Conservation (phyloP, 164 flowering plant species). For the Nymphaea thermarum region DNA sequence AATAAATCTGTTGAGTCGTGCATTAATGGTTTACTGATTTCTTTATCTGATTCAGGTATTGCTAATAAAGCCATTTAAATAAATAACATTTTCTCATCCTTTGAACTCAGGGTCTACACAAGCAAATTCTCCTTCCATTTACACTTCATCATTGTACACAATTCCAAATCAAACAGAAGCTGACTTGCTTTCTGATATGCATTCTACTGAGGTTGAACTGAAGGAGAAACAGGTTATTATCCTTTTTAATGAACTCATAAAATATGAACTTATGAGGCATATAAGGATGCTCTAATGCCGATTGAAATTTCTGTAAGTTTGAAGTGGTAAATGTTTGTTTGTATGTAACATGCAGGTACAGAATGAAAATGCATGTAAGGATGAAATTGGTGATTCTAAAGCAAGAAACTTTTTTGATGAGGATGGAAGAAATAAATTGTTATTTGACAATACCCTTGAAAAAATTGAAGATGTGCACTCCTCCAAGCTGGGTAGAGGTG, state of each 20-base stretch:
- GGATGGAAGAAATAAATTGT: constrained; percentile 9
- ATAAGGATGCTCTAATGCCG: no score
- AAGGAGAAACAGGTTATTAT: not conserved
- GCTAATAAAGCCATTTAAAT: no score
- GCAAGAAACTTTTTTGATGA: constrained; percentile 60
- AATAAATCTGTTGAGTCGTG: no score
- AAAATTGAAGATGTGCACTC: constrained; percentile 7
- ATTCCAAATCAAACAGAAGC: constrained; percentile 6
- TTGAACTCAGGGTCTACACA: constrained; percentile 22
- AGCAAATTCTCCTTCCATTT: constrained; percentile 36
- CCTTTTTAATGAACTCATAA: no score
- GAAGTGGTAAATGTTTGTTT: no score
- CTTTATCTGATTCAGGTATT: no score
- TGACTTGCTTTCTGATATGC: constrained; percentile 9
- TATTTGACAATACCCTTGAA: constrained; percentile 7
- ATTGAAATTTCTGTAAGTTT: no score
- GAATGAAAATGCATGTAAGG: constrained; percentile 14
- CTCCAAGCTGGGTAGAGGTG: constrained; percentile 12
- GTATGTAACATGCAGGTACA: not conserved
- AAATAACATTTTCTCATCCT: not conserved
- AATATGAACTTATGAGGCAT: no score
- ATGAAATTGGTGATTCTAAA: constrained; percentile 18
- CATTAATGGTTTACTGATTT: no score
- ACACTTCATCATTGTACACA: constrained; percentile 34
- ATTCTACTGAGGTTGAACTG: constrained; percentile 11